phyloP scores from a whole-genome alignment of 139 green algal species.

The Tetraselmis chui region DNA sequence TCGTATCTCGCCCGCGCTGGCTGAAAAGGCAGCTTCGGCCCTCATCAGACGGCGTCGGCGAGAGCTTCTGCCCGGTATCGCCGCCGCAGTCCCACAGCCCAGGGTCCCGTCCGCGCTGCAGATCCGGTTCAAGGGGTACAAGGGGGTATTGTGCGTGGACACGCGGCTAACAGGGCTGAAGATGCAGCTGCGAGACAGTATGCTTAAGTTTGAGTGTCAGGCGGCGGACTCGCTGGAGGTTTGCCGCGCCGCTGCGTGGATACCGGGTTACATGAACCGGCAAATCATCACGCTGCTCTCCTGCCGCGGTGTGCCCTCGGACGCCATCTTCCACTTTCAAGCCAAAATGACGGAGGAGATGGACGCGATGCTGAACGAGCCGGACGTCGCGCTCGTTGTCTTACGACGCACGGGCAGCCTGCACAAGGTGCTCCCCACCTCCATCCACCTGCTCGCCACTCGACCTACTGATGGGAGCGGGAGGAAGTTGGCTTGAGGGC shows the following conservation, averaged over 20 bases:
- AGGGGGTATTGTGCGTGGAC: conserved; percentile 28
- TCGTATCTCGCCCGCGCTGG: conserved; percentile 22
- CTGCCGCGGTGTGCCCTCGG: conserved; percentile 17
- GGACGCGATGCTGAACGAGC: conserved; percentile 2
- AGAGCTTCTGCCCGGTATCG: too few species aligned
- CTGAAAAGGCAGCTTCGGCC: conserved; percentile 9
- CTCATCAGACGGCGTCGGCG: too few species aligned
- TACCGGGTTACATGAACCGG: conserved; percentile 40
- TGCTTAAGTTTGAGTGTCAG: conserved; percentile 38
- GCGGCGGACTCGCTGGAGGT: conserved; percentile 29
- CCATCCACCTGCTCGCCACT: too few species aligned
- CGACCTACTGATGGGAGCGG: too few species aligned
- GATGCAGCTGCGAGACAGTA: conserved; percentile 21
- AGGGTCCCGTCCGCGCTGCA: conserved; percentile 18
- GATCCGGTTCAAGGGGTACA: conserved; percentile 29
- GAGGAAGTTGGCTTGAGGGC: too few species aligned
- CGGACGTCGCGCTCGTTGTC: not conserved
- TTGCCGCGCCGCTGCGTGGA: conserved; percentile 7
- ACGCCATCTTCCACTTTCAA: conserved; percentile 15
- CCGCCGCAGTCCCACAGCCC: not conserved
- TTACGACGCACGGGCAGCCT: too few species aligned
- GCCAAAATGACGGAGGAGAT: not conserved
- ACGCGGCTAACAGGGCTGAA: conserved; percentile 1
- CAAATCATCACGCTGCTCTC: conserved; percentile 38
- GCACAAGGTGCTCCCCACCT: too few species aligned